phyloP scores from a whole-genome alignment of 106 monocot genomes.

The Dioscorea zingiberensis region DNA sequence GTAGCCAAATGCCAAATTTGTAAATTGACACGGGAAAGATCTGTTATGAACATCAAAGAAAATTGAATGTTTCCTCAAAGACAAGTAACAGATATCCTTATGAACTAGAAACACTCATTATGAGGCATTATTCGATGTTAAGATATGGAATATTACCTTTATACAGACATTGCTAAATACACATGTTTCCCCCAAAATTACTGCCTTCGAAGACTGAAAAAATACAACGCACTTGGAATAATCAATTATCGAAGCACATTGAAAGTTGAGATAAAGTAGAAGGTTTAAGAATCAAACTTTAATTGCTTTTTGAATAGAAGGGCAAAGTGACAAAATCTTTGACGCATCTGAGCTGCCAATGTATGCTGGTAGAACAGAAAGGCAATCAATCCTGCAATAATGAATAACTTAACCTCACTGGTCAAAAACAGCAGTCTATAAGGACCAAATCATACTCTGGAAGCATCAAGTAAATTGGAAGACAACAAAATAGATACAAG shows the following conservation, averaged over 20 bases:
- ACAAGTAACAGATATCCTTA: too few relatives aligned
- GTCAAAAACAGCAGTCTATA: too few relatives aligned
- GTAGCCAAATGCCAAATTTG: too few relatives aligned
- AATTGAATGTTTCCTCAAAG: too few relatives aligned
- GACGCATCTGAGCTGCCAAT: slow-evolving; percentile 57
- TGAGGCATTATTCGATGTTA: slow-evolving; percentile 1
- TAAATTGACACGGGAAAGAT: too few relatives aligned
- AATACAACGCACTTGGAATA: slow-evolving; percentile 3
- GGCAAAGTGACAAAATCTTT: slow-evolving; percentile 69
- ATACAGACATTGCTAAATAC: slow-evolving; percentile 53
- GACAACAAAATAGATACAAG: slow-evolving; percentile 6
- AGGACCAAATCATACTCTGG: too few relatives aligned
- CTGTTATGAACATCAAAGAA: too few relatives aligned
- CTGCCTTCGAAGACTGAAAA: slow-evolving; percentile 61
- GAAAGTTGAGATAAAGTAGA: slow-evolving; percentile 9
- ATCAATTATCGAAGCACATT: neutral
- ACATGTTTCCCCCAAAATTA: slow-evolving; percentile 52
- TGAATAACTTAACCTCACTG: neutral
- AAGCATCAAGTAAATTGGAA: too few relatives aligned
- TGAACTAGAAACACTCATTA: neutral
- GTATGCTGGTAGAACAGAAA: slow-evolving; percentile 75
- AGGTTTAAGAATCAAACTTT: slow-evolving; percentile 37
- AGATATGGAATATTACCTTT: slow-evolving; percentile 33
- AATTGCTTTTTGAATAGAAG: slow-evolving; percentile 64
- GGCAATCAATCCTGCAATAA: slow-evolving; percentile 71